Evolutionary conservation across 78 protist genomes (phyloP), one percentile per base, ranked within the genome.

Genomic region (Chrysochromulina parva): DNA sequence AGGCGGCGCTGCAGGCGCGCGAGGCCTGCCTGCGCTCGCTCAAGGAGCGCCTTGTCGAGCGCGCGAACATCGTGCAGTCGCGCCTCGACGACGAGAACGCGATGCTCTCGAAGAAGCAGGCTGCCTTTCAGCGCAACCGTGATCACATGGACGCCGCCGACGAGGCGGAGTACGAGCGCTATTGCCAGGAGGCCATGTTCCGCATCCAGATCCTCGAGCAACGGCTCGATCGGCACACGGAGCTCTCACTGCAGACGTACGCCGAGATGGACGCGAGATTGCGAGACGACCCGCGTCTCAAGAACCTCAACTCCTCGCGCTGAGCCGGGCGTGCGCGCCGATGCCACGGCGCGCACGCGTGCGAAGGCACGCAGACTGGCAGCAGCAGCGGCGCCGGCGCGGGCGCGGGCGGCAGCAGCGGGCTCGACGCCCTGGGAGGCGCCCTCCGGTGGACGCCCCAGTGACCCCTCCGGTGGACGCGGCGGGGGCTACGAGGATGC

Each of bases 1-100:
- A 92, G 16, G 71, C 9, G 55, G 94, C 94, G 82, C 24, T 57
- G 6, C 6, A 24, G 16, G 86, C 19, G 53, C 50, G 62, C 82
- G 90, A 90, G 11, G 85, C n/a, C 11, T 89, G 85, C 57, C 90
- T 90, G 9, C 28, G 13, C 57, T 55, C 62, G 20, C n/a, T 48
- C n/a, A 47, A 85, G 55, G 92, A 90, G 26, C 84, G 93, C 7
- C 95, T 93, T 55, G 85, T 93, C 73, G 90, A 90, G 58, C 80
- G 93, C 26, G 95, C 93, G 6, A 74, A 59, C 82, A 87, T 94
- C 74, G 91, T 94, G 62, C 93, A 94, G 85, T 66, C 78, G 55
- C 80, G 95, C 13, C 82, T 94, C 48, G 95, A 94, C 47, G 85
- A 88, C n/a, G 95, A 94, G 82, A 82, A 88, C 20, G 90, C 86